These are phyloP conservation scores for Diutina catenulata DNA, from an alignment of 1,139 yeast species.

Conservation along the genomic window DNA sequence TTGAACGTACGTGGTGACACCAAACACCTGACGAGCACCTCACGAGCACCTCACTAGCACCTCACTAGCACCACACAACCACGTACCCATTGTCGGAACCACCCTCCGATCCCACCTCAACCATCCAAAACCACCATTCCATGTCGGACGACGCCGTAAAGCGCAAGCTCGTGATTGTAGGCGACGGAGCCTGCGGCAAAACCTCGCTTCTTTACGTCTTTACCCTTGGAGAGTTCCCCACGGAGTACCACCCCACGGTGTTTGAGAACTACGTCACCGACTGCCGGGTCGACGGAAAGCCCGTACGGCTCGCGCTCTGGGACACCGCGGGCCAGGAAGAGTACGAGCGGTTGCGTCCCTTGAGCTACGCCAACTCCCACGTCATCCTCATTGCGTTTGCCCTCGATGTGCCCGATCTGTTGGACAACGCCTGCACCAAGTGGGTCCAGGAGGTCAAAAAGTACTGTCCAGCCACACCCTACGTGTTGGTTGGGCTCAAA, in stretches of 20 bases:
- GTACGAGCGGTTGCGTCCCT: conserved; percentile 67
- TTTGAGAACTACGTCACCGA: conserved; percentile 92
- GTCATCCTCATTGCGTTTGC: conserved; percentile 65
- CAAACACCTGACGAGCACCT: no score
- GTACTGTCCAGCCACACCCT: conserved; percentile 59
- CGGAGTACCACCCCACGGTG: conserved; percentile 86
- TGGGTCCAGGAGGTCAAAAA: conserved; percentile 64
- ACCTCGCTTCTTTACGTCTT: conserved; percentile 85
- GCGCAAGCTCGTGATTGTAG: conserved; percentile 71
- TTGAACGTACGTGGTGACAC: no score
- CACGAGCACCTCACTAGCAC: no score
- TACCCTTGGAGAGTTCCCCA: conserved; percentile 78
- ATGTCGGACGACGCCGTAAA: not conserved
- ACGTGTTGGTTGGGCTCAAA: conserved; percentile 57
- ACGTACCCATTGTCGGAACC: no score
- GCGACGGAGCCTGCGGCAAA: conserved; percentile 95
- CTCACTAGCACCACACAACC: no score
- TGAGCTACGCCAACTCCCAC: conserved; percentile 72
- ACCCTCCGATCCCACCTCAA: no score
- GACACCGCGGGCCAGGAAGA: conserved; percentile 98
- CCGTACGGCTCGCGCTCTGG: conserved; percentile 85
- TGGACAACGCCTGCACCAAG: conserved; percentile 54
- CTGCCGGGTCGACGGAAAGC: conserved; percentile 85
- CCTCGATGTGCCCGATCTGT: conserved; percentile 55
- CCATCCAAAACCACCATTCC: no score